These are phyloP conservation scores for Candida labiduridarum DNA, from an alignment of 1,139 yeast genomes.

Conservation along the genomic window DNA sequence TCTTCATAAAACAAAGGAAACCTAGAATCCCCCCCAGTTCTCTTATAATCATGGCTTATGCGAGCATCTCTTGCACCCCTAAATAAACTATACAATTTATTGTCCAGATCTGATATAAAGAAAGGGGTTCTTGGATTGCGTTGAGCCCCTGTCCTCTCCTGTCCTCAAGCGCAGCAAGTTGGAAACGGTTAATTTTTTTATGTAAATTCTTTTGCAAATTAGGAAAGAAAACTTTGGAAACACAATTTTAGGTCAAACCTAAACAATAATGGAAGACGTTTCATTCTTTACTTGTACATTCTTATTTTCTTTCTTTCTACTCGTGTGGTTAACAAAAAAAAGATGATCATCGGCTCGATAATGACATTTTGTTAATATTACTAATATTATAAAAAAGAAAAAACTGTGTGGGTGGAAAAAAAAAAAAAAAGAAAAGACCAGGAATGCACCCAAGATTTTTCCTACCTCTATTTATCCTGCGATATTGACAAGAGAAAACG, in stretches of 20 bases:
- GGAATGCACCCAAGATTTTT: background rate
- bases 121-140: background rate
- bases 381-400: too few species aligned
- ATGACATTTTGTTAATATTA: too few species aligned
- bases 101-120: background rate
- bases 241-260: background rate
- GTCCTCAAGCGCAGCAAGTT: too few species aligned
- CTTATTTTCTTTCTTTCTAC: background rate
- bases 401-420: background rate
- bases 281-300: background rate
- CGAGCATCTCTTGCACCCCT: background rate
- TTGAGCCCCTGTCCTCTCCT: too few species aligned
- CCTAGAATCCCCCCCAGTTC: background rate
- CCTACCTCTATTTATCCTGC: background rate
- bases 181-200: background rate
- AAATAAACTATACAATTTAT: background rate
- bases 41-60: background rate
- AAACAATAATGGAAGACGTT: background rate
- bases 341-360: background rate
- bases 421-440: background rate
- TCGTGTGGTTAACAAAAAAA: background rate
- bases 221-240: background rate
- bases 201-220: background rate
- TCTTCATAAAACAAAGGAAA: background rate
- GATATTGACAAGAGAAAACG: background rate